Evolutionary conservation across 1,284 basidiomycete species (phyloP).

Genomic region (Sphagnurus paluster): DNA sequence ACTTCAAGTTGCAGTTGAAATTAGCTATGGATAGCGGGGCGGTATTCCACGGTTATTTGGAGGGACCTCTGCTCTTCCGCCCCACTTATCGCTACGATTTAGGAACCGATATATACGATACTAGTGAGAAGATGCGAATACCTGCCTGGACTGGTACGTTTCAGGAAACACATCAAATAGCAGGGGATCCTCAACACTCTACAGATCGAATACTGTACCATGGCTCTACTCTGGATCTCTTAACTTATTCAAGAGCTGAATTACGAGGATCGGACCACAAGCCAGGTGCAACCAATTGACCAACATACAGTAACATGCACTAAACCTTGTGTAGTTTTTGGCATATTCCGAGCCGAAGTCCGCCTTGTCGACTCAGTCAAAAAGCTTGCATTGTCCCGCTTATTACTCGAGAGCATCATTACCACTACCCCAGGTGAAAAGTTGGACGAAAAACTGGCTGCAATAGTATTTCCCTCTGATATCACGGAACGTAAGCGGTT

Average conservation of each 20-base stretch:
- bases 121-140: conserved; percentile 94
- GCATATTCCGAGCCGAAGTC: conserved; percentile 77
- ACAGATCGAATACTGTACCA: conserved; percentile 90
- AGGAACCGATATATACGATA: conserved; percentile 87
- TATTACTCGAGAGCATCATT: conserved; percentile 65
- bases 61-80: conserved; percentile 85
- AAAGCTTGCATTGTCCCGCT: conserved; percentile 66
- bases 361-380: conserved; percentile 79
- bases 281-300: too few species aligned
- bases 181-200: conserved; percentile 6
- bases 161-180: neutral
- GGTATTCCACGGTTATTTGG: conserved; percentile 84
- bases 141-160: conserved; percentile 93
- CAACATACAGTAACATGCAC: too few species aligned
- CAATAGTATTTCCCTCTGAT: conserved; percentile 42
- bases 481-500: conserved; percentile 35
- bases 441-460: conserved; percentile 70
- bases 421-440: conserved; percentile 63
- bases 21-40: conserved; percentile 67
- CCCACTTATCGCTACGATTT: conserved; percentile 91
- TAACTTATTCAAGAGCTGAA: conserved; percentile 75
- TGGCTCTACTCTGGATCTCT: conserved; percentile 65
- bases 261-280: conserved; percentile 91
- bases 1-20: conserved; percentile 50
- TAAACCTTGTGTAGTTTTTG: conserved; percentile 65